Conservation (phyloP, 2,329 filamentous ascomycete species). For the Penicillium sp. region DNA sequence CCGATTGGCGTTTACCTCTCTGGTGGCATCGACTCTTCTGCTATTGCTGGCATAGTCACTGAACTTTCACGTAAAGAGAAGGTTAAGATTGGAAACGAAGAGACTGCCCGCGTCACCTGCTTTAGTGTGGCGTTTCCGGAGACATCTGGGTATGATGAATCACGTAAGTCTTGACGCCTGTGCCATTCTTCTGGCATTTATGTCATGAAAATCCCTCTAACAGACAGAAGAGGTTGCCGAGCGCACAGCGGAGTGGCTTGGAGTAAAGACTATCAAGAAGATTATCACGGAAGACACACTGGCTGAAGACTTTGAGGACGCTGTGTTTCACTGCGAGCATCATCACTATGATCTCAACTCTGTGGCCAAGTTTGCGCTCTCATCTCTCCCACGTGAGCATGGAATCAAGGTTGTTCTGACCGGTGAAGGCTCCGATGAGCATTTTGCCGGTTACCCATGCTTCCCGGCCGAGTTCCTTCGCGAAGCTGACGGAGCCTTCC, state of each 20-base stretch:
- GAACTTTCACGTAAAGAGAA: constrained; percentile 53
- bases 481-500: constrained; percentile 45
- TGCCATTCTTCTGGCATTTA: not conserved
- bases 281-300: constrained; percentile 48
- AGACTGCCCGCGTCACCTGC: constrained; percentile 42
- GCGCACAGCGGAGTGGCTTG: constrained; percentile 51
- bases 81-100: constrained; percentile 49
- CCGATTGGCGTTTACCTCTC: constrained; percentile 59
- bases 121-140: constrained; percentile 58
- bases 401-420: constrained; percentile 59
- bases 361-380: constrained; percentile 55
- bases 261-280: constrained; percentile 47
- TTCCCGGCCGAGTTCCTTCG: constrained; percentile 52
- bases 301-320: constrained; percentile 46
- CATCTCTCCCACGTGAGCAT: constrained; percentile 45
- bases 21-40: constrained; percentile 61
- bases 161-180: constrained; percentile 28
- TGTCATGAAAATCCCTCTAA: not conserved
- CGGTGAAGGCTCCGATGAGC: constrained; percentile 56
- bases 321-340: constrained; percentile 49
- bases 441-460: constrained; percentile 55
- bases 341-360: constrained; percentile 54
- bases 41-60: constrained; percentile 58
- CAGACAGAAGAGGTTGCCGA: constrained; percentile 41
- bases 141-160: constrained; percentile 53